Base-by-base conservation (phyloP, 192 early-diverging fungal genomes). In the Gamsiella multidivaricata region DNA sequence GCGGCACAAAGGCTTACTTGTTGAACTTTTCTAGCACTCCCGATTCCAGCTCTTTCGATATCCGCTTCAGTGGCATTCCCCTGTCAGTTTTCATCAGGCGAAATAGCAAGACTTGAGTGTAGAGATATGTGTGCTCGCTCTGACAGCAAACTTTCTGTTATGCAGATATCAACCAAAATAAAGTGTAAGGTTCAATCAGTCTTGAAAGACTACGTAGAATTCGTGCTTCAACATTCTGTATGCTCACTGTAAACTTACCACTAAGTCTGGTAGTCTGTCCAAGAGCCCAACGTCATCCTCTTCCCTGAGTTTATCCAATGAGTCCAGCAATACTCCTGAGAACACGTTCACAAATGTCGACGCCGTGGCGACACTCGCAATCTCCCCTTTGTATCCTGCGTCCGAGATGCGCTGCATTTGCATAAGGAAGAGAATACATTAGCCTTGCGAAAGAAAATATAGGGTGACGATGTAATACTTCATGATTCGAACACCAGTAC, bases 311-410 rank as follows among this genome's bases (percentile, higher is more conserved):
- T 84, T 85, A 51, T 88, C 79, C n/a, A 93, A 58, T 22, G 88
- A 86, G 47, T 89, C 88, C 34, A 83, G 58, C 29, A 93, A 61
- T 23, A 93, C 84, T 36, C 82, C 78, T 54, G 88, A 88, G 54
- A 88, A 93, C 22, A 93, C 87, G 15, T 85, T 80, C 1, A 91
- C 81, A 78, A 88, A 87, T 20, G 88, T 83, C 26, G 91, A 87
- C 10, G 92, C 89, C 34, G 90, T 88, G 69, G 82, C 85, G 2
- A 91, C 69, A 49, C 86, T 82, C 39, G 89, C 83, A 66, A 92
- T 87, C 65, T 93, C 92, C 8, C 83, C 72, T 71, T 87, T 82
- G 62, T 89, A 83, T 23, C 90, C 91, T 26, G 83, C 65, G 63
- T 91, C 87, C 15, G 90, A 83, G 58, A 92, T 89, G 56, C 59